phyloP scores from a whole-genome alignment of 2,329 filamentous ascomycete genomes.

The Colletotrichum simmondsii region DNA sequence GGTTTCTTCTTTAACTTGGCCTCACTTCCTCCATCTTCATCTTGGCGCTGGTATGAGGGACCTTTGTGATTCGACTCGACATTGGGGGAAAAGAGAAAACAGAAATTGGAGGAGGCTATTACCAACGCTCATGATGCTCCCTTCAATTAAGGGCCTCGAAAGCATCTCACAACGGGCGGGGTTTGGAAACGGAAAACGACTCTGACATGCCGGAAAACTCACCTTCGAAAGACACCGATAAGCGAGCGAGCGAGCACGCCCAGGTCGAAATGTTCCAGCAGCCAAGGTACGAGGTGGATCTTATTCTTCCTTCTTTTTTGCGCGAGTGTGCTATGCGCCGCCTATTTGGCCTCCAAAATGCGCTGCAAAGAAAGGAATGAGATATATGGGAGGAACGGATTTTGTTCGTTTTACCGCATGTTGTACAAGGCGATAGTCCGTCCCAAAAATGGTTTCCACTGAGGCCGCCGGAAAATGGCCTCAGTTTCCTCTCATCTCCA shows the following conservation, averaged over 20 bases:
- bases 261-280: neutral
- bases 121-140: neutral
- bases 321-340: neutral
- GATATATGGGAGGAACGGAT: neutral
- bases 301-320: neutral
- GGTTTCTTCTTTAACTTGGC: neutral
- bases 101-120: neutral
- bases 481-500: neutral
- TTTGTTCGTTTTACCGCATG: neutral
- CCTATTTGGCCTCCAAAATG: neutral
- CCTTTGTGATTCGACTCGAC: neutral
- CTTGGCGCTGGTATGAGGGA: neutral
- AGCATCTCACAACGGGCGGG: neutral
- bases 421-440: neutral
- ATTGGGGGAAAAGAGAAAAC: neutral
- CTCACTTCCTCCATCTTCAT: neutral
- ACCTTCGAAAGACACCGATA: neutral
- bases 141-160: neutral
- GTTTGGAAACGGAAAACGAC: neutral
- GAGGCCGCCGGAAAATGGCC: neutral
- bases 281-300: neutral
- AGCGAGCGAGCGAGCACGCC: neutral
- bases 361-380: neutral
- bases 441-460: neutral
- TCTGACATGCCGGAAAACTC: neutral